Evolutionary conservation across 495 filamentous ascomycete species (phyloP), one percentile per base, ranked within the genome.

Genomic region (Neurospora africana): DNA sequence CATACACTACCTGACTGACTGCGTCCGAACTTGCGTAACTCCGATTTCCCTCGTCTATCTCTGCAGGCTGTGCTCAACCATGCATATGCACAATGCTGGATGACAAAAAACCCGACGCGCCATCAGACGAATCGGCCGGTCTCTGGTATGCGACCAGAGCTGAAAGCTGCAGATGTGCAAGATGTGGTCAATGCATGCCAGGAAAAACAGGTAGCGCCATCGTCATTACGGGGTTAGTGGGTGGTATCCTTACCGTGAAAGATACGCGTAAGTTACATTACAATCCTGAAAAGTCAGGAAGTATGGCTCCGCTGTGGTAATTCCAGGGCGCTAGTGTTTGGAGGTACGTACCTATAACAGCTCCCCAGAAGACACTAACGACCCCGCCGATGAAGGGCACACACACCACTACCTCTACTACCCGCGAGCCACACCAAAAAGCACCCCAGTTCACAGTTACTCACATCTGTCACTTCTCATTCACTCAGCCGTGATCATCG

Each of bases 101-200:
- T 75, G 73, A 76, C 74, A 72, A 77, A 77, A 79, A 78, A 71
- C 61, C 78, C 77, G 73, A 76, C 44, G 72, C 53, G 67, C 33
- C 53, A 74, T 61, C 73, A 80, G 79, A 73, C 82, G 79, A 82
- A 83, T 82, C 76, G 75, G 73, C 68, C 72, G 75, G 78, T 70
- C 71, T 72, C 72, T 69, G 75, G 76, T 71, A 76, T 78, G 80
- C 78, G 67, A 79, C 74, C 74, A 65, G 77, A 85, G 83, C 83
- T 85, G 83, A 84, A 85, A 83, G 79, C 76, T 79, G 81, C 79
- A 82, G 81, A 78, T 79, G 74, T 79, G 75, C 81, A 73, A 75
- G 27, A 65, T 65, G 53, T 33, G 53, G 27, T 19, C 53, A 19
- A 61, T 61, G 53, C 47, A 65, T 65, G 53, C 53, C 27, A 65